Percentiles rank a stretch among this genome's conserved stretches.
Conservation (phyloP, 108 stramenopile genomes). For the Schizochytrium sp. region DNA sequence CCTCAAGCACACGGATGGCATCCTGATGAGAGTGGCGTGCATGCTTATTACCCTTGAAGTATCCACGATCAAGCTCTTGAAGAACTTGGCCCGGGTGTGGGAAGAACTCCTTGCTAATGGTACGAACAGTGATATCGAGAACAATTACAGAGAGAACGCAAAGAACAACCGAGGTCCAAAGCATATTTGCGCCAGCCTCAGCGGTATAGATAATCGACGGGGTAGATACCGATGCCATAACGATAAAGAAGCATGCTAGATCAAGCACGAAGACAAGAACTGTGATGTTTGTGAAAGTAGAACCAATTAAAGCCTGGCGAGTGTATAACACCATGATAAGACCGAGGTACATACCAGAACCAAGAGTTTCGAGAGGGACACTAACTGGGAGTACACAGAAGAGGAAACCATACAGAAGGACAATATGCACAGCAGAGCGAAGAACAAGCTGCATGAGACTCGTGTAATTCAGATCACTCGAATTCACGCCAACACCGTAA, state of each 20-base stretch:
- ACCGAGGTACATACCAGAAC: background rate
- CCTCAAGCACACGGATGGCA: constrained; percentile 28
- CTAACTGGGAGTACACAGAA: constrained; percentile 67
- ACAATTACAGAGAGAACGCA: constrained; percentile 41
- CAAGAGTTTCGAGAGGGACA: constrained; percentile 61
- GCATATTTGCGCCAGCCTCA: background rate
- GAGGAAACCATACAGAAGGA: constrained; percentile 84
- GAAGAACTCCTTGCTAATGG: constrained; percentile 13
- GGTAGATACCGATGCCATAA: background rate
- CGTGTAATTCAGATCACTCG: constrained; percentile 74
- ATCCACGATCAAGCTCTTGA: constrained; percentile 23
- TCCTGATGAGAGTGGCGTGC: constrained; percentile 39
- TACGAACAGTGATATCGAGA: background rate
- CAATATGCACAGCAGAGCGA: constrained; percentile 94
- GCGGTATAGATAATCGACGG: constrained; percentile 7
- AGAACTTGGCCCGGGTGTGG: constrained; percentile 22
- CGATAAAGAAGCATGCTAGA: constrained; percentile 13
- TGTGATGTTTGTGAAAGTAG: constrained; percentile 18
- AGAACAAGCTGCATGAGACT: constrained; percentile 87
- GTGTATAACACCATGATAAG: constrained; percentile 16
- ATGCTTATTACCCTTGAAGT: constrained; percentile 54
- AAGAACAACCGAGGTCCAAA: background rate
- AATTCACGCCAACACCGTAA: constrained; percentile 65
- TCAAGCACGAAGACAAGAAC: background rate
- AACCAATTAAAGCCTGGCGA: background rate